phyloP scores from a whole-genome alignment of 352 stramenopile species.

The Elongisporangium undulatum region DNA sequence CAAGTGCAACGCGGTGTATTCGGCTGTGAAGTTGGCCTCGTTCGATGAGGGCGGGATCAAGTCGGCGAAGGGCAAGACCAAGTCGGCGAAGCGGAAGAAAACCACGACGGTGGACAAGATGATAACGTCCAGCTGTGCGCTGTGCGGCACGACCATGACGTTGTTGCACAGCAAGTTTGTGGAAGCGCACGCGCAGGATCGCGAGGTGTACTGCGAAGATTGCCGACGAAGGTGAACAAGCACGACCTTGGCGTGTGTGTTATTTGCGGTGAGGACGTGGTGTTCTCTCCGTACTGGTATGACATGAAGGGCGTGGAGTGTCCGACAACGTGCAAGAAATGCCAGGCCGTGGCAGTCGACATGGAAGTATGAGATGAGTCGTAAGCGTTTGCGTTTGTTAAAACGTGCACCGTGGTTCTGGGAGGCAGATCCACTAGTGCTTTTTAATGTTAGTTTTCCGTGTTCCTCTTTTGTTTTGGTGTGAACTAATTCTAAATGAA shows the following conservation, averaged over 20 bases:
- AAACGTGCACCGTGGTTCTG: too few species aligned
- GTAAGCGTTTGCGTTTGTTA: too few species aligned
- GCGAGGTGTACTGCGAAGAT: slow-evolving; percentile 17
- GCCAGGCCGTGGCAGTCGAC: slow-evolving; percentile 10
- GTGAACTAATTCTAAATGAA: too few species aligned
- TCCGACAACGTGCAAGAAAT: slow-evolving; percentile 17
- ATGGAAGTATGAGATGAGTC: too few species aligned
- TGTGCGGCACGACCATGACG: slow-evolving; percentile 22
- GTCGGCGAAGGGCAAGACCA: neutral
- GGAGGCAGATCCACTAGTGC: too few species aligned
- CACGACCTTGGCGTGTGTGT: too few species aligned
- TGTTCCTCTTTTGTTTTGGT: too few species aligned
- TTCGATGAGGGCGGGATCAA: too few species aligned
- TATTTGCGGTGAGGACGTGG: slow-evolving; percentile 5
- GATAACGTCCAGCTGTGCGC: slow-evolving; percentile 27
- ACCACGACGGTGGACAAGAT: too few species aligned
- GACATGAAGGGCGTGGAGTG: slow-evolving; percentile 25
- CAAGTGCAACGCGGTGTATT: slow-evolving; percentile 26
- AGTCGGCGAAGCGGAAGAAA: neutral
- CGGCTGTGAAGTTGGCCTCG: slow-evolving; percentile 9
- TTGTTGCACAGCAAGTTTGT: slow-evolving; percentile 19
- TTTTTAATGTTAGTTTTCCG: too few species aligned
- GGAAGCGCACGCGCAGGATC: slow-evolving; percentile 6
- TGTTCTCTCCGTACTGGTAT: slow-evolving; percentile 15
- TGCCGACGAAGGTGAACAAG: too few species aligned